Evolutionary conservation across 2,329 filamentous ascomycete species (phyloP), one percentile per base, ranked within the genome.

Genomic region (Neoarthrinium moseri): DNA sequence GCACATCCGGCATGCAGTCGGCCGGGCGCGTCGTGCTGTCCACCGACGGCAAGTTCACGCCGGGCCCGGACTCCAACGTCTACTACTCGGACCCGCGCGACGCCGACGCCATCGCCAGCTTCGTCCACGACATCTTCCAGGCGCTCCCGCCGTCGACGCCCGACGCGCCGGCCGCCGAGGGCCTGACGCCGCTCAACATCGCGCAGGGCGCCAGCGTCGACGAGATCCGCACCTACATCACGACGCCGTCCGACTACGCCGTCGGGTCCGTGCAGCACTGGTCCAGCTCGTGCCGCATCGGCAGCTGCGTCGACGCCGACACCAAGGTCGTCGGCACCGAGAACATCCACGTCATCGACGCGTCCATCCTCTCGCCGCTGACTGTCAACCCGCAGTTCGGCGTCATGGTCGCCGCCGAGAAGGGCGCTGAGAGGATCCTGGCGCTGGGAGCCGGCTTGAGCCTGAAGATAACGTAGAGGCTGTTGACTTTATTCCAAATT

Each of bases 361-460:
- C 69, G 0, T 74, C 70, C 27, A 75, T 79, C 30, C 50, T 77
- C 6, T 57, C 68, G 23, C 75, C 75, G 1, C 56, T 80, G 53
- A 78, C 73, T 1, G 74, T 75, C 2, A 80, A 80, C 53, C 77
- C 77, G 1, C 74, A 76, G 51, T 74, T 79, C 57, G 75, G 74
- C 1, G 67, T 77, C 21, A 79, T 80, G 74, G 69, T 75, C 17
- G 75, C 72, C 4, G 77, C 68, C 1, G 77, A 80, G 63, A 69
- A 67, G 51, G 77, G 70, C 1, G 66, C 70, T 3, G 76, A 79
- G 59, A 63, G 71, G 52, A 75, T 80, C n/a, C 18, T 62, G 36
- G 52, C 46, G n/a, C 34, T 48, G 17, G 18, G 26, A 29, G n/a
- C n/a, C n/a, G n/a, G n/a, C n/a, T n/a, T n/a, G n/a, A n/a, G n/a